Evolutionary conservation across 495 filamentous ascomycete genomes (phyloP).

Genomic region (Neurospora africana): DNA sequence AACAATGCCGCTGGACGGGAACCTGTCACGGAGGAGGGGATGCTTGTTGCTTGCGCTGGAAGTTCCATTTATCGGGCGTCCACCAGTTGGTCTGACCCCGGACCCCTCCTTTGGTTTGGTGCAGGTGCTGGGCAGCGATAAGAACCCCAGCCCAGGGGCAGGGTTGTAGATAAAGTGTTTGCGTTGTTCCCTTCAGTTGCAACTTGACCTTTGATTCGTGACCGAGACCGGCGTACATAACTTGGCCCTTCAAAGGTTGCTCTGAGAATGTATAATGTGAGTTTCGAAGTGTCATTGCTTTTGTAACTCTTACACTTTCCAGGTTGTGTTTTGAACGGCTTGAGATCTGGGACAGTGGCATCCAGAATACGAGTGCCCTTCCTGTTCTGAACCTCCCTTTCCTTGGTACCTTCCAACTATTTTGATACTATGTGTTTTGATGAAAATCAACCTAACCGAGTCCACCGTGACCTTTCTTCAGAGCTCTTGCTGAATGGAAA

Average conservation of each 20-base stretch:
- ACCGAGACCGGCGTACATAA: background rate
- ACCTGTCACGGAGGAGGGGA: background rate
- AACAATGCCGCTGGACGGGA: too few relatives aligned
- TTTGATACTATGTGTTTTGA: background rate
- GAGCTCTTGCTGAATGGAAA: background rate
- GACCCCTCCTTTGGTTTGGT: background rate
- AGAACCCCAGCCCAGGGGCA: background rate
- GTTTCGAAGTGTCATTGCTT: background rate
- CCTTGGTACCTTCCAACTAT: background rate
- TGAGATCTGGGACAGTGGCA: background rate
- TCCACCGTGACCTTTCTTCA: background rate
- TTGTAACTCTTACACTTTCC: background rate
- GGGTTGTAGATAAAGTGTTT: background rate
- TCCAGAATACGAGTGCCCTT: background rate
- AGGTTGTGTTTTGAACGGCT: background rate
- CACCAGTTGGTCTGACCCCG: background rate
- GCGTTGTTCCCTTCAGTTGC: background rate
- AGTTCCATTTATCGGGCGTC: background rate
- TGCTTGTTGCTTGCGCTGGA: background rate
- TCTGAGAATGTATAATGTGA: background rate
- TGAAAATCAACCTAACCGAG: background rate
- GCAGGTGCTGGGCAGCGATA: background rate
- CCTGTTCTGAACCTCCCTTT: background rate
- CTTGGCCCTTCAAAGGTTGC: background rate
- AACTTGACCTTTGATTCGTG: background rate